phyloP scores from a whole-genome alignment of 2,329 filamentous ascomycete species.

The Byssochlamys sp. region DNA sequence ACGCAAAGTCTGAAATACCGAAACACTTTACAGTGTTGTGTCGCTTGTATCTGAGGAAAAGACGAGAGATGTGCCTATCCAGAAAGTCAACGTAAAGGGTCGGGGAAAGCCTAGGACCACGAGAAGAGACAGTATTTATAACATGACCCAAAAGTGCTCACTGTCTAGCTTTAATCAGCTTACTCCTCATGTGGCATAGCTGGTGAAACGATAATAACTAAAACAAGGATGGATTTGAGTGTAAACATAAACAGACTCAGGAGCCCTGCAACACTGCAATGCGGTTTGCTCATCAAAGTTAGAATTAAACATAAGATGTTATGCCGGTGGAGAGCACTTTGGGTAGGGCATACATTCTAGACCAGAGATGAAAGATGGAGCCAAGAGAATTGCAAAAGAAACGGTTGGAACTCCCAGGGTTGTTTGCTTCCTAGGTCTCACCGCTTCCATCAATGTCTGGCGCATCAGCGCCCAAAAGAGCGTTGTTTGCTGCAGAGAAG shows the following conservation, averaged over 20 bases:
- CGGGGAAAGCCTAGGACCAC: not conserved
- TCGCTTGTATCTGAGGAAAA: not conserved
- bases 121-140: not conserved
- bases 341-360: not conserved
- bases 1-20: not conserved
- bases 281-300: not conserved
- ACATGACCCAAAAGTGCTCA: not conserved
- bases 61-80: not conserved
- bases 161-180: not conserved
- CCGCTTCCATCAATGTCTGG: not conserved
- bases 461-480: not conserved
- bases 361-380: not conserved
- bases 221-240: not conserved
- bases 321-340: not conserved
- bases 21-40: not conserved
- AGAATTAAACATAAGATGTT: not conserved
- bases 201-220: not conserved
- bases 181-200: not conserved
- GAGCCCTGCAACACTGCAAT: not conserved
- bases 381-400: not conserved
- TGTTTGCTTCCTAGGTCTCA: not conserved
- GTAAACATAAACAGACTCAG: not conserved
- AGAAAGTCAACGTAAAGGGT: not conserved
- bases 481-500: not conserved
- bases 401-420: not conserved